phyloP scores from a whole-genome alignment of 1,284 basidiomycete species.

The Trametes hirsuta region DNA sequence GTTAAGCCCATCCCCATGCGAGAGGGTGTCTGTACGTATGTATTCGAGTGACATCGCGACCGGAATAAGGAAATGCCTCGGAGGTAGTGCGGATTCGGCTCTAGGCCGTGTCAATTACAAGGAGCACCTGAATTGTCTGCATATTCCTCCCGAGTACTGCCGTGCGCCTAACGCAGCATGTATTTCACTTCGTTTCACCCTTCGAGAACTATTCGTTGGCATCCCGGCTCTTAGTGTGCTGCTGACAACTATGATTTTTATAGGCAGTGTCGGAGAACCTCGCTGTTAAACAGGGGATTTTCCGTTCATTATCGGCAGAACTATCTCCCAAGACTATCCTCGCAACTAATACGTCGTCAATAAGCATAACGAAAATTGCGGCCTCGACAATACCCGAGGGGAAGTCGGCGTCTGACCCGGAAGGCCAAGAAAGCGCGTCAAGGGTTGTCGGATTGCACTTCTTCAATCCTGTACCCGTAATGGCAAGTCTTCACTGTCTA shows the following conservation, averaged over 20 bases:
- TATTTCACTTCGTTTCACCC: background rate
- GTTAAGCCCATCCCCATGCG: no score
- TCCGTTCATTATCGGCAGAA: slow-evolving; percentile 70
- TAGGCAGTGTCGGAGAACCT: slow-evolving; percentile 92
- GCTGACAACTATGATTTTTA: background rate
- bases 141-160: no score
- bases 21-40: no score
- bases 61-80: no score
- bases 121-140: no score
- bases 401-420: slow-evolving; percentile 57
- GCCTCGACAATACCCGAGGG: slow-evolving; percentile 69
- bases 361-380: slow-evolving; percentile 94
- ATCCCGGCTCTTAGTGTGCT: background rate
- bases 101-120: no score
- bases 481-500: slow-evolving; percentile 56
- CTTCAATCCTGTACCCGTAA: slow-evolving; percentile 95
- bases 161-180: no score
- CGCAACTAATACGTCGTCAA: slow-evolving; percentile 93
- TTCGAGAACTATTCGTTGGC: background rate
- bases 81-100: no score
- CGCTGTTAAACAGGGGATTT: slow-evolving; percentile 80
- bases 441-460: slow-evolving; percentile 89
- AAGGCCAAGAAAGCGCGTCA: slow-evolving; percentile 63
- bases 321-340: slow-evolving; percentile 80
- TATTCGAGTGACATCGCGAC: no score